Base-by-base conservation (phyloP, 257 asterid genomes). In the Solanum pennellii region DNA sequence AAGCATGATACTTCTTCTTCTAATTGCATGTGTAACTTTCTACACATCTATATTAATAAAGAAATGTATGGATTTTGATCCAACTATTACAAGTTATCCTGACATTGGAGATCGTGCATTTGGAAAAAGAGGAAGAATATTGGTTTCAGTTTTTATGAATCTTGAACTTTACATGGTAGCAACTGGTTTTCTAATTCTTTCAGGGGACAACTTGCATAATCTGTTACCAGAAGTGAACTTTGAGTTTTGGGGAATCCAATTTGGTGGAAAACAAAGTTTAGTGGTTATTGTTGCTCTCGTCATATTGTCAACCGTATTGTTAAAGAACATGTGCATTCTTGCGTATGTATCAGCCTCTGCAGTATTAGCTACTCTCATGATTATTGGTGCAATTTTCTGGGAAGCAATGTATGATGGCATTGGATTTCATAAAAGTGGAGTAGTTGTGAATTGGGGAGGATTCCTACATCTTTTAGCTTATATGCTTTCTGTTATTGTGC, bases 401-500 rank as follows among this genome's bases (percentile, higher is more conserved):
- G 90, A 92, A 25, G 98, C 94, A 0, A 90, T 88, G 1, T 90
- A 92, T 65, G 95, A 92, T 86, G 98, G 90, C 5, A 86, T 95
- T 20, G 98, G 98, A 47, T 95, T 94, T 88, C 92, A 86, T 1
- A 91, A 90, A 29, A 89, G 89, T 87, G 98, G 96, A 12, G 79
- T 71, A 5, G 8, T 88, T 75, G 14, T 94, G 4, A 90, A 93
- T 66, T 86, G 86, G 86, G 87, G 86, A 20, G 98, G 99, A 86
- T 94, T 33, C 98, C 98, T 0, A 94, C 94, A 5, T 97, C 98
- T 31, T 88, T 93, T 62, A 97, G 99, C 89, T 89, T 97, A 13
- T 94, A 94, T 13, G 93, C 99, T 23, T 97, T 95, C 85, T 97
- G 99, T 75, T 97, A 95, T 16, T 95, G 99, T 42, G 99, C 98